Percentiles rank a stretch among this genome's conserved stretches.
Conservation (phyloP, 2,329 filamentous ascomycete genomes). For the Capronia coronata region DNA sequence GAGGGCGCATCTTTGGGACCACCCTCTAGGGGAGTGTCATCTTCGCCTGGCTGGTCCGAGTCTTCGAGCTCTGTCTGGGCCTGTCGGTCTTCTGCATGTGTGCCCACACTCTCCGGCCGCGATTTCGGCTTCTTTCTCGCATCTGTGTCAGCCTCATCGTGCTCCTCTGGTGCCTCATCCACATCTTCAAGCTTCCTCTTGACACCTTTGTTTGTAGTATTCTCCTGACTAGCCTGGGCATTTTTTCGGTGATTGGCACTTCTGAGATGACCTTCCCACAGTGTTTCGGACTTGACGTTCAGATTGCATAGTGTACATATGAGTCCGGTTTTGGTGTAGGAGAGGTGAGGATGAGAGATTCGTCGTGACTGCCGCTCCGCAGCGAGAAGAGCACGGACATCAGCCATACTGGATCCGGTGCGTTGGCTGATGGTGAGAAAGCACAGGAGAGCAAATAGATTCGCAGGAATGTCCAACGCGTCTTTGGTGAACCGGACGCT, state of each 20-base stretch:
- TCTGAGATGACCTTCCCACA: conserved; percentile 61
- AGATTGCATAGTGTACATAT: conserved; percentile 62
- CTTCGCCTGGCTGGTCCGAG: background rate
- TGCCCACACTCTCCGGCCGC: conserved; percentile 27
- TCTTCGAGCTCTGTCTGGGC: background rate
- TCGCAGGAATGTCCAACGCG: background rate
- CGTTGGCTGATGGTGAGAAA: background rate
- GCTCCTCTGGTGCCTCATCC: conserved; percentile 30
- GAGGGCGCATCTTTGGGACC: background rate
- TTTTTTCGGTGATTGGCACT: conserved; percentile 43
- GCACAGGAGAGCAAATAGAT: background rate
- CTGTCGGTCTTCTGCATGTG: background rate
- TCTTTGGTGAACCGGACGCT: too few relatives aligned
- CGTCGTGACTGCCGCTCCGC: conserved; percentile 68
- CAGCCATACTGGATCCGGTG: conserved; percentile 55
- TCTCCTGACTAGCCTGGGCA: conserved; percentile 30
- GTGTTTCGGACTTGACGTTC: conserved; percentile 56
- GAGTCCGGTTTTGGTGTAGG: conserved; percentile 62
- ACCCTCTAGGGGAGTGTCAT: background rate
- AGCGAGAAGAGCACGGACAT: conserved; percentile 71
- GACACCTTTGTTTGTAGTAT: conserved; percentile 36
- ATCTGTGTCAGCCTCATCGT: conserved; percentile 17
- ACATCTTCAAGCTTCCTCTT: conserved; percentile 50
- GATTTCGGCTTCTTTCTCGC: conserved; percentile 25
- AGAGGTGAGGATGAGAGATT: conserved; percentile 62